A percentile compares a stretch with the other conserved stretches of the same genome.
Evolutionary conservation across 495 filamentous ascomycete genomes (phyloP).

Genomic region (Hapsidospora chrysogenum): DNA sequence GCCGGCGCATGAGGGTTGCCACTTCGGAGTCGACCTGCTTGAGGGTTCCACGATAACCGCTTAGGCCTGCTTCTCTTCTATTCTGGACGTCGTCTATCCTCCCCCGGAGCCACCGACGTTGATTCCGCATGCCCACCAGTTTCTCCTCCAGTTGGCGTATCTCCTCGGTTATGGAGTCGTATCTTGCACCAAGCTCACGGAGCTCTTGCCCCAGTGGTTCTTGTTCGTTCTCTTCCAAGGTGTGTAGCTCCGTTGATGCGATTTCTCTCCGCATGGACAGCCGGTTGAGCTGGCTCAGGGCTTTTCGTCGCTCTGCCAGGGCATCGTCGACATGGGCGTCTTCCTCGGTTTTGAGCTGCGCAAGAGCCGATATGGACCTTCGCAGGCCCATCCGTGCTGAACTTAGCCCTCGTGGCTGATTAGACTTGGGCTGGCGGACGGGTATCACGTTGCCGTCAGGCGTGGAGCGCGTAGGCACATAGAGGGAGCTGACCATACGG

Average conservation of each 20-base stretch:
- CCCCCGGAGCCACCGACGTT: conserved; percentile 40
- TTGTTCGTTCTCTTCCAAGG: conserved; percentile 20
- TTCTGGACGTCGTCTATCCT: conserved; percentile 50
- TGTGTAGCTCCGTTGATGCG: conserved; percentile 22
- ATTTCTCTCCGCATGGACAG: conserved; percentile 37
- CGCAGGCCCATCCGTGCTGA: conserved; percentile 57
- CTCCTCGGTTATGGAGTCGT: conserved; percentile 35
- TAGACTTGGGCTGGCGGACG: conserved; percentile 39
- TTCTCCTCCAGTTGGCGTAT: conserved; percentile 41
- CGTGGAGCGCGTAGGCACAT: conserved; percentile 11
- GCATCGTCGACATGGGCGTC: conserved; percentile 40
- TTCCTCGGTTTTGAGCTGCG: conserved; percentile 58
- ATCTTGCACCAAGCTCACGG: conserved; percentile 25
- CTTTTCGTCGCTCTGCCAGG: conserved; percentile 36
- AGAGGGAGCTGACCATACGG: conserved; percentile 10
- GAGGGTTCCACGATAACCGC: conserved; percentile 31
- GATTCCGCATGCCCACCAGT: conserved; percentile 49
- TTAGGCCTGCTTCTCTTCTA: conserved; percentile 29
- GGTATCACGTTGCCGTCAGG: conserved; percentile 31
- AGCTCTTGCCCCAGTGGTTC: conserved; percentile 11
- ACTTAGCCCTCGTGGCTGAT: conserved; percentile 39
- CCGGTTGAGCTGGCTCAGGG: conserved; percentile 40
- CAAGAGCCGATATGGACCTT: conserved; percentile 51
- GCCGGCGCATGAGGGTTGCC: conserved; percentile 52
- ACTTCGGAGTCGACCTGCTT: conserved; percentile 66